phyloP scores from a whole-genome alignment of 2,329 filamentous ascomycete genomes.

The Xylaria digitata region DNA sequence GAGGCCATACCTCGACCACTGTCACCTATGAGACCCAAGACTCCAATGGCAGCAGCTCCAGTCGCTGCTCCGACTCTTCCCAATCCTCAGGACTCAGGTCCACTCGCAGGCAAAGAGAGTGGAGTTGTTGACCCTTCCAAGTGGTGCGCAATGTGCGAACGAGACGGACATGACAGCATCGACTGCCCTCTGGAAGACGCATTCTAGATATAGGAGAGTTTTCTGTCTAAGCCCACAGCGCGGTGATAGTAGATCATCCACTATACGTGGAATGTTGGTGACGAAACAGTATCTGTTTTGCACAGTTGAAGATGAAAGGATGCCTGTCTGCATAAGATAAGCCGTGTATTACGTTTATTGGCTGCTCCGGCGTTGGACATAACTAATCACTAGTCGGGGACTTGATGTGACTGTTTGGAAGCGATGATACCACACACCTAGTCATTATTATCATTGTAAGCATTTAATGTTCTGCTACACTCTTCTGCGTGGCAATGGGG shows the following conservation, averaged over 20 bases:
- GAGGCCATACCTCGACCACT: constrained; percentile 66
- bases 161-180: constrained; percentile 95
- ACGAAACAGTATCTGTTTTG: constrained; percentile 10
- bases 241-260: constrained; percentile 2
- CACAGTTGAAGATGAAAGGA: constrained; percentile 1
- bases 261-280: not conserved
- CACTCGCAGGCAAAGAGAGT: constrained; percentile 81
- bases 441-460: constrained; percentile 33
- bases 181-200: constrained; percentile 93
- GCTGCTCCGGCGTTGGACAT: constrained; percentile 39
- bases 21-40: constrained; percentile 62
- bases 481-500: not conserved
- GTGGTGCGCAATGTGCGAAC: constrained; percentile 97
- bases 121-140: constrained; percentile 84
- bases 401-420: constrained; percentile 45
- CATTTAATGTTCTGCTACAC: constrained; percentile 10
- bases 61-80: constrained; percentile 62
- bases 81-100: constrained; percentile 72
- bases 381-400: constrained; percentile 38
- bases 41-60: constrained; percentile 54
- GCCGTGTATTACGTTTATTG: constrained; percentile 30
- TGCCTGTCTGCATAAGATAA: constrained; percentile 24
- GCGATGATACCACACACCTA: constrained; percentile 48
- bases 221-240: not conserved
- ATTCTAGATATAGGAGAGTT: constrained; percentile 58